These are phyloP conservation scores for Cinnamomum chago DNA, from an alignment of 164 flowering plant genomes.

Conservation along the genomic window DNA sequence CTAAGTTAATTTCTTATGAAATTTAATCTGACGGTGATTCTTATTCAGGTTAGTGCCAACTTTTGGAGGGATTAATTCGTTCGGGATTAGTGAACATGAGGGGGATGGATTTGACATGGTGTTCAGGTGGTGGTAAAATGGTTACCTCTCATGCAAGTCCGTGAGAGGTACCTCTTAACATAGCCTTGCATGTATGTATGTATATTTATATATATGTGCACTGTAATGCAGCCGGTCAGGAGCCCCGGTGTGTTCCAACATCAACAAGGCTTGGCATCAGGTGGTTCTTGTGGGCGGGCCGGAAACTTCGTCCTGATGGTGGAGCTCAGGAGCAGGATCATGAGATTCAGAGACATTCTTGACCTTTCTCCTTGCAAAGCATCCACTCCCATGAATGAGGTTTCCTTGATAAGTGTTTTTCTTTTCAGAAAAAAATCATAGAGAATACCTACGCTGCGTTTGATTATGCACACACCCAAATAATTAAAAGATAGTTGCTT, in stretches of 20 bases:
- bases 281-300: constrained; percentile 21
- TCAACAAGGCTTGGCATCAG: constrained; percentile 15
- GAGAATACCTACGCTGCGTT: neutral
- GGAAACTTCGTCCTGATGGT: constrained; percentile 36
- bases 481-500: neutral
- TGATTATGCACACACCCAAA: neutral
- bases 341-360: constrained; percentile 55
- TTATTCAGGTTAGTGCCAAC: too few relatives aligned
- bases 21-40: too few relatives aligned
- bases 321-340: constrained; percentile 55
- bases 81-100: too few relatives aligned
- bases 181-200: neutral
- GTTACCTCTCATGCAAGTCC: too few relatives aligned
- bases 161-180: too few relatives aligned
- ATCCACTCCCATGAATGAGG: constrained; percentile 45
- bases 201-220: neutral
- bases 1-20: too few relatives aligned
- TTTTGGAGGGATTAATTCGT: too few relatives aligned
- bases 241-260: constrained; percentile 12
- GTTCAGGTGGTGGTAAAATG: too few relatives aligned
- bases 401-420: constrained; percentile 14
- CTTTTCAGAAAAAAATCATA: constrained; percentile 1
- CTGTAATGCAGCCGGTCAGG: constrained; percentile 16
- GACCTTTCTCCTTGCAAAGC: constrained; percentile 57
- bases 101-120: too few relatives aligned